phyloP scores from a whole-genome alignment of 2,329 filamentous ascomycete genomes.

The Colletotrichum limetticola region DNA sequence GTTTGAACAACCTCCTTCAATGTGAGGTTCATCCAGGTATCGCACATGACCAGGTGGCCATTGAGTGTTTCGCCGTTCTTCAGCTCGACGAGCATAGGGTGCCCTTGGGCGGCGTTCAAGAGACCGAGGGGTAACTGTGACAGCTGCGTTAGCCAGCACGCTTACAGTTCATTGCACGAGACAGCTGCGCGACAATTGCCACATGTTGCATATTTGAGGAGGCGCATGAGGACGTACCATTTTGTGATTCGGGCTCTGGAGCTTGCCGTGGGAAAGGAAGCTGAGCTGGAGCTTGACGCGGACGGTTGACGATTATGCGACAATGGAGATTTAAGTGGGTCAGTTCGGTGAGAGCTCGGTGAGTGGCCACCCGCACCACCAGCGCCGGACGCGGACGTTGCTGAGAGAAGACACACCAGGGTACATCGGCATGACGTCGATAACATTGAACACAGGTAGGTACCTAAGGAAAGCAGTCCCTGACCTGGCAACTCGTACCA shows the following conservation, averaged over 20 bases:
- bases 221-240: slow-evolving; percentile 19
- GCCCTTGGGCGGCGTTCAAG: slow-evolving; percentile 94
- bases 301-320: slow-evolving; percentile 28
- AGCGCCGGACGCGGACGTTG: neutral
- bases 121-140: slow-evolving; percentile 78
- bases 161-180: neutral
- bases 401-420: neutral
- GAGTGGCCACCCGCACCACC: neutral
- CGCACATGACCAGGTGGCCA: slow-evolving; percentile 94
- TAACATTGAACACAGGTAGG: neutral
- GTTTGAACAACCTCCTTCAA: slow-evolving; percentile 98
- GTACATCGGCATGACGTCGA: neutral
- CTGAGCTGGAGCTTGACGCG: slow-evolving; percentile 26
- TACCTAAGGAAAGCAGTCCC: neutral
- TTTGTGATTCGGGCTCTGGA: slow-evolving; percentile 24
- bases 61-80: slow-evolving; percentile 98
- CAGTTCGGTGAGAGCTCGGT: slow-evolving; percentile 22
- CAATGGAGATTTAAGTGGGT: slow-evolving; percentile 23
- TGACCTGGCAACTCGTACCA: neutral
- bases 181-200: neutral
- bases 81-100: slow-evolving; percentile 97
- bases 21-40: slow-evolving; percentile 99
- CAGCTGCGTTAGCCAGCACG: slow-evolving; percentile 2
- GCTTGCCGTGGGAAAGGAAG: slow-evolving; percentile 29
- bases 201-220: too few species aligned